phyloP scores from a whole-genome alignment of 192 early-diverging fungal species.

The Kickxella alabastrina region DNA sequence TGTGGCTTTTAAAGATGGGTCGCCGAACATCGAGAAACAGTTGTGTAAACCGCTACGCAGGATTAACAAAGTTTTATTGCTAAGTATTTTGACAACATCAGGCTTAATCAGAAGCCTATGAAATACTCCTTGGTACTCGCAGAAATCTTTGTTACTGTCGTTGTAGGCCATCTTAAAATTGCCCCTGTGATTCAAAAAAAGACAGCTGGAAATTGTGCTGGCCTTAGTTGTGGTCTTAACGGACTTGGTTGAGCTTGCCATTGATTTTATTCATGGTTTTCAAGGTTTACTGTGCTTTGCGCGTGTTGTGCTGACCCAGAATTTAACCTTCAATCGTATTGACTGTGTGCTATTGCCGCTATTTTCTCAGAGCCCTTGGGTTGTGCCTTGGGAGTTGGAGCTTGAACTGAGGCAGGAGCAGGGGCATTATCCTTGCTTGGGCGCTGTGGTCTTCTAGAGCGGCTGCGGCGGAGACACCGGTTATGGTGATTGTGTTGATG shows the following conservation, averaged over 20 bases:
- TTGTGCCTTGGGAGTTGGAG: neutral
- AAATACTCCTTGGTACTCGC: constrained; percentile 35
- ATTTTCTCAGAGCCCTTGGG: constrained; percentile 4
- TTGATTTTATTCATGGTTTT: constrained; percentile 14
- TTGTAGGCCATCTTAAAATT: constrained; percentile 34
- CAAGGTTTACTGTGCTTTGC: neutral
- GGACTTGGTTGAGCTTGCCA: constrained; percentile 22
- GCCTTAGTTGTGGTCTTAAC: constrained; percentile 26
- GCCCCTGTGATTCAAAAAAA: constrained; percentile 42
- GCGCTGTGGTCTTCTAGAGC: too few species aligned
- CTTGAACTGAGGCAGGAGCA: too few species aligned
- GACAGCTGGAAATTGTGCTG: constrained; percentile 39
- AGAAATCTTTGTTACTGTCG: constrained; percentile 23
- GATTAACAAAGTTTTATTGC: constrained; percentile 12
- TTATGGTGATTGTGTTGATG: too few species aligned
- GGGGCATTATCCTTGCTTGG: too few species aligned
- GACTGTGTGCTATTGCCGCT: constrained; percentile 4
- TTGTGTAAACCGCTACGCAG: constrained; percentile 22
- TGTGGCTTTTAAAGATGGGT: constrained; percentile 31
- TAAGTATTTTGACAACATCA: constrained; percentile 24
- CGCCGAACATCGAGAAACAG: constrained; percentile 35
- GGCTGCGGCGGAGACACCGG: too few species aligned
- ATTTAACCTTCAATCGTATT: constrained; percentile 25
- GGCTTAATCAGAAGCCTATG: constrained; percentile 19
- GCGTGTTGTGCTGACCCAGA: constrained; percentile 3